A percentile compares a stretch with the other conserved stretches of the same genome.
These are phyloP conservation scores for Aristolochia fimbriata DNA, from an alignment of 164 flowering plant genomes.

Conservation along the genomic window DNA sequence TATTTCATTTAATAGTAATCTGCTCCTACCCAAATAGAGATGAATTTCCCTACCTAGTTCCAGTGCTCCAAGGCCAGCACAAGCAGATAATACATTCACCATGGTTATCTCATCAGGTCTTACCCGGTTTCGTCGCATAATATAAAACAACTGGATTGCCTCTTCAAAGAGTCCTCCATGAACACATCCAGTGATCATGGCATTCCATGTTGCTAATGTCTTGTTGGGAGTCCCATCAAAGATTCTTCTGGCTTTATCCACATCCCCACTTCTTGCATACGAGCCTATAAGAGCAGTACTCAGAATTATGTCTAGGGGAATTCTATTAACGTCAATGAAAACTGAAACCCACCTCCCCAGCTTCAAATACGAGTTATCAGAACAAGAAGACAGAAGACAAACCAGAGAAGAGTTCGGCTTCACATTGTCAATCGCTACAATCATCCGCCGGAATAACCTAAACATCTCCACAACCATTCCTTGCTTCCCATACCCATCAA, in stretches of 20 bases:
- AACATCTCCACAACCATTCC: slow-evolving; percentile 23
- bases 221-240: slow-evolving; percentile 19
- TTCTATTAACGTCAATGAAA: slow-evolving; percentile 23
- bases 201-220: slow-evolving; percentile 31
- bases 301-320: slow-evolving; percentile 18
- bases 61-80: slow-evolving; percentile 29
- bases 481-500: slow-evolving; percentile 26
- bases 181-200: slow-evolving; percentile 28
- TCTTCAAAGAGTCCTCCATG: slow-evolving; percentile 18
- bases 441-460: slow-evolving; percentile 23
- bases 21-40: slow-evolving; percentile 13
- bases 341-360: slow-evolving; percentile 24
- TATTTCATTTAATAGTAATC: slow-evolving; percentile 20
- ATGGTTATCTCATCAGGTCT: slow-evolving; percentile 33
- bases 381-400: slow-evolving; percentile 27
- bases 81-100: slow-evolving; percentile 31
- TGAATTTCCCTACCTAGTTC: slow-evolving; percentile 28
- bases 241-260: slow-evolving; percentile 18
- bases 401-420: slow-evolving; percentile 27
- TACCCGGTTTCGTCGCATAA: slow-evolving; percentile 13
- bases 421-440: slow-evolving; percentile 19
- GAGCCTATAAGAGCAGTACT: slow-evolving; percentile 25
- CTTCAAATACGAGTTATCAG: slow-evolving; percentile 13
- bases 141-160: slow-evolving; percentile 19
- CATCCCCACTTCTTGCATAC: slow-evolving; percentile 22